Percentiles rank a stretch among this genome's conserved stretches.
Conservation (phyloP, 2,329 filamentous ascomycete species). For the Pseudogymnoascus sp. region DNA sequence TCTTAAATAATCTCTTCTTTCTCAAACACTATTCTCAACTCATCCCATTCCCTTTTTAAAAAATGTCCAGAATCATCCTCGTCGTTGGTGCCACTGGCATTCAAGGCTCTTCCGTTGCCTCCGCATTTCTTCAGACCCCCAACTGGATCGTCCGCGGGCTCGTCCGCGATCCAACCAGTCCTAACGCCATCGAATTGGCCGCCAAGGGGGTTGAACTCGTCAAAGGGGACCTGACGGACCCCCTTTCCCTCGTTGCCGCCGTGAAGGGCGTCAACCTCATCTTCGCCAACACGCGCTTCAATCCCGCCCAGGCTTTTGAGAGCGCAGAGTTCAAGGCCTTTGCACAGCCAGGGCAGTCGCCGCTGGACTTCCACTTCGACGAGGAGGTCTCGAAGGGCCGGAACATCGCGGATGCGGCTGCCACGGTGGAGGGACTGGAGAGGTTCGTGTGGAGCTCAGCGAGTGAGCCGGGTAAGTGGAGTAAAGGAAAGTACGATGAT, state of each 20-base stretch:
- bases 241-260: constrained; percentile 29
- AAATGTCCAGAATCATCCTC: not conserved
- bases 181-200: constrained; percentile 28
- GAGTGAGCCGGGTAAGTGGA: constrained; percentile 29
- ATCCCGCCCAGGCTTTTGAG: constrained; percentile 14
- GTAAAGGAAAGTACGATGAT: constrained; percentile 33
- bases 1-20: not conserved
- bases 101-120: constrained; percentile 16
- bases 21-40: not conserved
- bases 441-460: constrained; percentile 33
- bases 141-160: constrained; percentile 18
- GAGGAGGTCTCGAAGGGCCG: constrained; percentile 30
- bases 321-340: constrained; percentile 9
- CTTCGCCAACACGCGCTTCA: constrained; percentile 38
- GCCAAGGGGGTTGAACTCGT: constrained; percentile 34
- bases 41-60: not conserved
- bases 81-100: not conserved
- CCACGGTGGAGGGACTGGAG: constrained; percentile 27
- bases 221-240: constrained; percentile 33
- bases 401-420: constrained; percentile 31
- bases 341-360: constrained; percentile 15
- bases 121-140: constrained; percentile 15
- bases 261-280: constrained; percentile 40
- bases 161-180: constrained; percentile 15
- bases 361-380: constrained; percentile 22